Evolutionary conservation across 2,329 filamentous ascomycete genomes (phyloP), one percentile per base, ranked within the genome.

Genomic region (Sporothrix protearum): DNA sequence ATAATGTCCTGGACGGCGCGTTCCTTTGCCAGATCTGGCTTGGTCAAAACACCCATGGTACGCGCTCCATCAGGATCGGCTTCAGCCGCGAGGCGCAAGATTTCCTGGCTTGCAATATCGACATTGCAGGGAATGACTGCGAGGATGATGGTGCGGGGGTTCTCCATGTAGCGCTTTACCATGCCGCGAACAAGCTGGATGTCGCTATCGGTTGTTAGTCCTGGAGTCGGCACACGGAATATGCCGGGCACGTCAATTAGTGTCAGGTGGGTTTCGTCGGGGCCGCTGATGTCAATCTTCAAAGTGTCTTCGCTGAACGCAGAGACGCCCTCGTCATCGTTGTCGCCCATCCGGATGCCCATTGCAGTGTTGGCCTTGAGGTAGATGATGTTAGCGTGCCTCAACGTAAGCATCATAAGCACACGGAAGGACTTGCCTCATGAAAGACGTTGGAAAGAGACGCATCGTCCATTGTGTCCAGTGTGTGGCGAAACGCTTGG

Each of bases 241-340:
- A 87, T 84, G 0, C 85, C 86, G 0, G 85, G 85, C 0, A 87
- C 84, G 22, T 87, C 85, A 5, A 87, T 87, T 7, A 87, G 79
- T 0, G 85, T 87, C 7, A 87, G 79, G 19, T 86, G 82, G 2
- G 82, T 75, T 80, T 82, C 83, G 0, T 81, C 66, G 0, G 85
- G 85, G 0, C 85, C 83, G 1, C 77, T 78, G 39, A 85, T 83
- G 69, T 83, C 82, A 25, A 83, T 81, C 72, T 79, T 82, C 25
- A 83, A 76, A 7, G 82, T 79, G 51, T 87, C 83, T 4, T 83
- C 78, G 39, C 83, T 85, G 66, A 87, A 87, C 73, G 71, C 0
- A 77, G 74, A 1, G 3, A 0, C 2, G 19, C 7, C 19, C 8
- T 30, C 6, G 7, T 22, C 0, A 0, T 71, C 71, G 0, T 72